Conservation (phyloP, 208 protist genomes). For the Trichomonas vaginalis region DNA sequence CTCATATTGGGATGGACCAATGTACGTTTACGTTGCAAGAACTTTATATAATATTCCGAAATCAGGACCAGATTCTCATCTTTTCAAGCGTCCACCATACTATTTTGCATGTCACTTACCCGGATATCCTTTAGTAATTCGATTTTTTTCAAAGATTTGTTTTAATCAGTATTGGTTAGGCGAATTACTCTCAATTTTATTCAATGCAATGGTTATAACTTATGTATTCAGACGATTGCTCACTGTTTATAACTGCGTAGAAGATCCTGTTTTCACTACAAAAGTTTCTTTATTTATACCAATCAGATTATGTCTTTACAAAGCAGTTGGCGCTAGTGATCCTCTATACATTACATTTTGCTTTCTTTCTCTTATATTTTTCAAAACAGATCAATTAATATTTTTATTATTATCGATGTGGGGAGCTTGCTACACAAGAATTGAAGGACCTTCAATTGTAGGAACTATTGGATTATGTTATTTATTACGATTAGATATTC, state of each 20-base stretch:
- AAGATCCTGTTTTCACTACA: not conserved
- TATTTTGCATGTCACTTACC: slow-evolving; percentile 17
- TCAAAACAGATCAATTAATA: not conserved
- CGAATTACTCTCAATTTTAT: not conserved
- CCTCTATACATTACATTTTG: not conserved
- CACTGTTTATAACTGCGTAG: not conserved
- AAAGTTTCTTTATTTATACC: not conserved
- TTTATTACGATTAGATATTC: not conserved
- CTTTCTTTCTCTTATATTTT: not conserved
- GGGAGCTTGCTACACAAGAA: not conserved
- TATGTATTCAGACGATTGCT: not conserved
- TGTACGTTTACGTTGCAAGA: not conserved
- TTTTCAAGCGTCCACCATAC: not conserved
- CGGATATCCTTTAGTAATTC: not conserved
- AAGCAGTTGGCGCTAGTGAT: not conserved
- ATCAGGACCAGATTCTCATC: not conserved
- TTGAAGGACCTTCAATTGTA: not conserved
- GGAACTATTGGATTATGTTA: not conserved
- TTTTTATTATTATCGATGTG: not conserved
- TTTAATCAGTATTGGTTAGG: not conserved
- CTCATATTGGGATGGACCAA: not conserved
- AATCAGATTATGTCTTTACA: not conserved
- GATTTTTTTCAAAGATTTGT: not conserved
- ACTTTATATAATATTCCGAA: not conserved
- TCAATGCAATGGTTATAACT: not conserved